Conservation (phyloP, 805 yeast species). For the Zygosaccharomyces bisporus region DNA sequence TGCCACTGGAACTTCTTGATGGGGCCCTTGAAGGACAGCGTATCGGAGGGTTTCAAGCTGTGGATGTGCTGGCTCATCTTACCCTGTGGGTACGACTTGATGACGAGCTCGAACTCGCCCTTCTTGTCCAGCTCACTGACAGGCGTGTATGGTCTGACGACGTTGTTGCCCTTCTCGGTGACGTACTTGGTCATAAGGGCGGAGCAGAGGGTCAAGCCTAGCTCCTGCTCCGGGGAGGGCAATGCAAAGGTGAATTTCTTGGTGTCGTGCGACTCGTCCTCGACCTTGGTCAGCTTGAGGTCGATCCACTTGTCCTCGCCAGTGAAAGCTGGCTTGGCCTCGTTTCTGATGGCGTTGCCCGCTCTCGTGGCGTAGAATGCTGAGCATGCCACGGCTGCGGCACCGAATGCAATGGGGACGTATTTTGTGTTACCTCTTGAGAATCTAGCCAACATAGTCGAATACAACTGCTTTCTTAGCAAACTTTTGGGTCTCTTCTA, state of each 20-base stretch:
- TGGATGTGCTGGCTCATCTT: constrained; percentile 74
- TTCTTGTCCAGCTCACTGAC: constrained; percentile 60
- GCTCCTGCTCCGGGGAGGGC: constrained; percentile 58
- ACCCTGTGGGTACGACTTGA: constrained; percentile 83
- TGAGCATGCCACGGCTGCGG: constrained; percentile 45
- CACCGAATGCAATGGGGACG: constrained; percentile 44
- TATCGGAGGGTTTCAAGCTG: constrained; percentile 69
- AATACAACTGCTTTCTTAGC: neutral
- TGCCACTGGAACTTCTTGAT: constrained; percentile 86
- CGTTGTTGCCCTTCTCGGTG: constrained; percentile 79
- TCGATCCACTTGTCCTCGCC: constrained; percentile 72
- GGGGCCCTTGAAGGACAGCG: constrained; percentile 91
- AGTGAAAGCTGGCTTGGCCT: constrained; percentile 46
- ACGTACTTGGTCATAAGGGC: constrained; percentile 75
- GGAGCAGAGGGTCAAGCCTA: constrained; percentile 80
- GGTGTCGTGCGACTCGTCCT: constrained; percentile 56
- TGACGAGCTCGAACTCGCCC: constrained; percentile 74
- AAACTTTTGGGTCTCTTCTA: neutral
- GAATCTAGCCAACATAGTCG: constrained; percentile 26
- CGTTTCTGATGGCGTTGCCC: constrained; percentile 33
- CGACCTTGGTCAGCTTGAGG: constrained; percentile 46
- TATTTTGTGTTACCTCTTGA: constrained; percentile 21
- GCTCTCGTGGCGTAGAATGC: constrained; percentile 30
- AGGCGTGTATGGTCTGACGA: constrained; percentile 89
- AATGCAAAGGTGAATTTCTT: constrained; percentile 68